These are phyloP conservation scores for Canavalia ensiformis DNA, from an alignment of 306 rosid genomes.

Conservation along the genomic window DNA sequence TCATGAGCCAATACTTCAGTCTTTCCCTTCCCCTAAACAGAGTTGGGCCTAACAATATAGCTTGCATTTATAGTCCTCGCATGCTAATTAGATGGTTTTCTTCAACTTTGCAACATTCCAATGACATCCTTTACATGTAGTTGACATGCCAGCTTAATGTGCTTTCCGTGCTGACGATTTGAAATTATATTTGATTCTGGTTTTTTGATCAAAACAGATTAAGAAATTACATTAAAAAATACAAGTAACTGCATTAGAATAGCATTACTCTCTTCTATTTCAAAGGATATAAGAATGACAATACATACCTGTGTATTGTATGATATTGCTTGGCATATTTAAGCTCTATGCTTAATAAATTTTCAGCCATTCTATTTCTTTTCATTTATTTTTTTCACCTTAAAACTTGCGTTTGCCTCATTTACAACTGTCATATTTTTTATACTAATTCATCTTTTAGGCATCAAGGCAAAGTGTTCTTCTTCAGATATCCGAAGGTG, in stretches of 20 bases:
- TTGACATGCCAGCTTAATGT: background rate
- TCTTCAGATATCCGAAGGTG: constrained; percentile 71
- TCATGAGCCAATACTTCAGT: no score
- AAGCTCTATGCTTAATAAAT: background rate
- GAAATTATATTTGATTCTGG: constrained; percentile 2
- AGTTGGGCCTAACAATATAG: background rate
- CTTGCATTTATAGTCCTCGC: background rate
- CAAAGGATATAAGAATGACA: constrained; percentile 22
- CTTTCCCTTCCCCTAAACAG: no score
- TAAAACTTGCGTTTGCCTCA: background rate
- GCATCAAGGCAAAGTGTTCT: constrained; percentile 71
- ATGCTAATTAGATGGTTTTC: background rate
- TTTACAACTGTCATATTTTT: no score
- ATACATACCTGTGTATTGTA: background rate
- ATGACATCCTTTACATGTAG: background rate
- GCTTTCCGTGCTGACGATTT: background rate
- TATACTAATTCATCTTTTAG: constrained; percentile 53
- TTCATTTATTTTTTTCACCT: background rate
- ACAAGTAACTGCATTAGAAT: background rate
- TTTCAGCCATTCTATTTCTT: background rate
- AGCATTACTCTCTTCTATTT: constrained; percentile 6
- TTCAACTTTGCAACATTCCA: background rate
- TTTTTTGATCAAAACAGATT: constrained; percentile 26
- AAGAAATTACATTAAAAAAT: constrained; percentile 11
- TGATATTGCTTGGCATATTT: background rate